phyloP scores from a whole-genome alignment of 192 early-diverging fungal species.

The Mortierella claussenii region DNA sequence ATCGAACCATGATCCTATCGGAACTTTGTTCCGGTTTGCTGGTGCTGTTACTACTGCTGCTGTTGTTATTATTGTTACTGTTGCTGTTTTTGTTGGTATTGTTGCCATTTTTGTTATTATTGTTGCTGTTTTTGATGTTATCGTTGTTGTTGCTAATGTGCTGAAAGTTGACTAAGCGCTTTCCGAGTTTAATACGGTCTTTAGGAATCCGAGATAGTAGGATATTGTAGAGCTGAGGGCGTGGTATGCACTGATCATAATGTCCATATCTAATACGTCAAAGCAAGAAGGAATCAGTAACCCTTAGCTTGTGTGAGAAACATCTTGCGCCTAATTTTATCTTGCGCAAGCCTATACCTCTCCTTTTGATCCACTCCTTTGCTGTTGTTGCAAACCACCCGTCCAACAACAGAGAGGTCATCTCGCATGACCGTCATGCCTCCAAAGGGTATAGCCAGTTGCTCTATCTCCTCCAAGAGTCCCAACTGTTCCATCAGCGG shows the following conservation, averaged over 20 bases:
- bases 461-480: constrained; percentile 13
- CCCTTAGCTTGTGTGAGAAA: no score
- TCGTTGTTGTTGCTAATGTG: constrained; percentile 5
- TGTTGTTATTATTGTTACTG: background rate
- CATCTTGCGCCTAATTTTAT: background rate
- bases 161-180: constrained; percentile 20
- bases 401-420: constrained; percentile 9
- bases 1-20: constrained; percentile 4
- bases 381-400: constrained; percentile 1
- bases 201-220: constrained; percentile 19
- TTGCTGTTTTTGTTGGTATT: no score
- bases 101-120: no score
- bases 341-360: background rate
- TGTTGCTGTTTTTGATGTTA: no score
- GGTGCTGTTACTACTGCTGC: background rate
- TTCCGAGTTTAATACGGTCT: constrained; percentile 22
- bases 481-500: constrained; percentile 32
- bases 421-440: constrained; percentile 9
- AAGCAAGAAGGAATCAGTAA: background rate
- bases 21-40: background rate
- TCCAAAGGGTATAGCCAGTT: constrained; percentile 16
- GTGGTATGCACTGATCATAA: constrained; percentile 22
- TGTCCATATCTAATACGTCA: constrained; percentile 10
- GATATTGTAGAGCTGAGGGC: constrained; percentile 22
- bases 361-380: constrained; percentile 11